Base-by-base conservation (phyloP, 2,329 filamentous ascomycete genomes). In the Ophiostoma himal-ulmi region DNA sequence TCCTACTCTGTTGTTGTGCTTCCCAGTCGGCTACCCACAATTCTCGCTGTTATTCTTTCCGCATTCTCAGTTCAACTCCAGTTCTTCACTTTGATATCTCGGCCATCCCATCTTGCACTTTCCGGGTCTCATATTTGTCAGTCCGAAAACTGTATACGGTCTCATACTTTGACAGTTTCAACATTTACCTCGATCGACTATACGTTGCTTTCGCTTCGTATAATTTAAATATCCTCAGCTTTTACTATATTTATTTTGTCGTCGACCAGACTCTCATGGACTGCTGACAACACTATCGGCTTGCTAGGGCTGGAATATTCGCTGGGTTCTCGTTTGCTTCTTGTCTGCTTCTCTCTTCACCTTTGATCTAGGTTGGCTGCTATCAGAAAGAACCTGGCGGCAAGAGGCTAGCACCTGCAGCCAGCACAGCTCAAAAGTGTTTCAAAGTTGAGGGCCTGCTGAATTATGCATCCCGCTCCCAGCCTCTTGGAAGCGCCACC, bases 381-480 rank as follows among this genome's bases (percentile, higher is more conserved):
- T 3, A 7, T 48, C 5, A 48, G 5, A 48, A n/a, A 48, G 20
- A 48, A 48, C 17, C 17, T 20, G 44, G 44, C 1, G 3, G 44
- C 5, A 20, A 48, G 6, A 48, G 17, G n/a, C 17, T 7, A 26
- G 52, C 26, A 57, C 7, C 52, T 30, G 52, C 52, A 22, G 52
- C 57, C 17, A 41, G 20, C 20, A 22, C 36, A 22, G 8, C 7
- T n/a, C 14, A 52, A 44, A 39, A 8, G 36, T 13, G 62, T 10
- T 1, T 6, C 2, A 7, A 26, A 22, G 10, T 64, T 26, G 14
- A 69, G 36, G 13, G 8, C 36, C 10, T 13, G 14, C 37, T 44
- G 72, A 73, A 78, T 73, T 62, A 79, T 79, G 77, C 77, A 77
- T 75, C 76, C 75, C 62, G 76, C 76, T 67, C 75, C 77, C 34